A percentile compares a stretch with the other conserved stretches of the same genome.
Conservation (phyloP, 306 rosid species). For the Glycyrrhiza uralensis region DNA sequence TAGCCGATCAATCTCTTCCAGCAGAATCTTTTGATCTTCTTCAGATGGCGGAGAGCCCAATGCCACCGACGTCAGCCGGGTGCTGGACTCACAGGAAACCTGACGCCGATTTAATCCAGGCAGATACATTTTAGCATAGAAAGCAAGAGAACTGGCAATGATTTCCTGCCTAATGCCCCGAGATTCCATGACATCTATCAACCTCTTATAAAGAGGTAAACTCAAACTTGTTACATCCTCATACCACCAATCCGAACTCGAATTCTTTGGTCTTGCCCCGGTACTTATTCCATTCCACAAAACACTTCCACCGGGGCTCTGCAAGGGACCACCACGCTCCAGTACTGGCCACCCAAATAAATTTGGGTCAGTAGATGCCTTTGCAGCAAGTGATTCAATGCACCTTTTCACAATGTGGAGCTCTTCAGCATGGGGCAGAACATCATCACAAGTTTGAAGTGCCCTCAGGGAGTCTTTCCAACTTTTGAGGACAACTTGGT, state of each 20-base stretch:
- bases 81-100: slow-evolving; percentile 57
- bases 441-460: slow-evolving; percentile 75
- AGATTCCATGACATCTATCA: slow-evolving; percentile 81
- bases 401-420: slow-evolving; percentile 80
- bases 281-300: slow-evolving; percentile 99
- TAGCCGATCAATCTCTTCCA: slow-evolving; percentile 72
- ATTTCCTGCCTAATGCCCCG: slow-evolving; percentile 83
- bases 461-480: slow-evolving; percentile 96
- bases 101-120: slow-evolving; percentile 88
- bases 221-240: slow-evolving; percentile 74
- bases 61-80: slow-evolving; percentile 46
- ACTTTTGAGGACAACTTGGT: slow-evolving; percentile 72
- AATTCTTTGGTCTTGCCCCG: slow-evolving; percentile 85
- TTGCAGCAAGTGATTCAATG: slow-evolving; percentile 84
- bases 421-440: slow-evolving; percentile 57
- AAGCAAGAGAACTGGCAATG: slow-evolving; percentile 80
- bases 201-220: slow-evolving; percentile 74
- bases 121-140: slow-evolving; percentile 73
- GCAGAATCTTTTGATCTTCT: slow-evolving; percentile 74
- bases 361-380: slow-evolving; percentile 89
- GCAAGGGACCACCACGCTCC: slow-evolving; percentile 97
- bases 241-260: slow-evolving; percentile 94
- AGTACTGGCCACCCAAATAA: slow-evolving; percentile 92
- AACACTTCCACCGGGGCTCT: slow-evolving; percentile 99
- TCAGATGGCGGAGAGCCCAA: slow-evolving; percentile 72